Conservation (phyloP, 352 stramenopile genomes). For the Globisporangium lucens region DNA sequence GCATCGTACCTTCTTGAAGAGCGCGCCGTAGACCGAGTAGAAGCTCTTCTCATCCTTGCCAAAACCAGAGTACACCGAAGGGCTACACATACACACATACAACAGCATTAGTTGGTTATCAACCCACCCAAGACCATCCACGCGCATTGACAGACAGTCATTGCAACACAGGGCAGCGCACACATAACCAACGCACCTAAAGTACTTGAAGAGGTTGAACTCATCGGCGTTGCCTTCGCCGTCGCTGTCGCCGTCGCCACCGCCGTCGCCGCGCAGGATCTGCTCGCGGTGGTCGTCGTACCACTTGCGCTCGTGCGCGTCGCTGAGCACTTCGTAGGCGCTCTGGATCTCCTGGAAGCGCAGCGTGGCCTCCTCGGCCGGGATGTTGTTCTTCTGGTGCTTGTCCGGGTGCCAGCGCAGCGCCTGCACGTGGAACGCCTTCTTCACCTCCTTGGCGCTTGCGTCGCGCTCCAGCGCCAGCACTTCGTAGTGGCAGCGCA, state of each 20-base stretch:
- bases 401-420: constrained; percentile 87
- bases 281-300: constrained; percentile 88
- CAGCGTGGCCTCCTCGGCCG: constrained; percentile 68
- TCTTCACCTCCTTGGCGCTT: constrained; percentile 59
- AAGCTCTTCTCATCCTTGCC: constrained; percentile 71
- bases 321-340: constrained; percentile 84
- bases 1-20: constrained; percentile 61
- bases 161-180: not conserved
- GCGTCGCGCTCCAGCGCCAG: constrained; percentile 60
- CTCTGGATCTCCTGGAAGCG: constrained; percentile 86
- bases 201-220: constrained; percentile 78
- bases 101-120: constrained; percentile 1
- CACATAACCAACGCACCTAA: constrained; percentile 36
- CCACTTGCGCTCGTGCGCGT: constrained; percentile 85
- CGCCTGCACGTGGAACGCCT: constrained; percentile 71
- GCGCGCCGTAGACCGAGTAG: constrained; percentile 65
- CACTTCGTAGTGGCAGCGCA: constrained; percentile 87
- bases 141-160: not conserved
- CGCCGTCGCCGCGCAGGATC: constrained; percentile 65
- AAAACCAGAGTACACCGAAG: constrained; percentile 77
- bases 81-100: constrained; percentile 16
- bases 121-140: constrained; percentile 3
- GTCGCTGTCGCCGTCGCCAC: constrained; percentile 20
- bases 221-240: constrained; percentile 30
- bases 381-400: constrained; percentile 70